These are phyloP conservation scores for Fusarium anguioides DNA, from an alignment of 2,329 filamentous ascomycete species.

Conservation along the genomic window DNA sequence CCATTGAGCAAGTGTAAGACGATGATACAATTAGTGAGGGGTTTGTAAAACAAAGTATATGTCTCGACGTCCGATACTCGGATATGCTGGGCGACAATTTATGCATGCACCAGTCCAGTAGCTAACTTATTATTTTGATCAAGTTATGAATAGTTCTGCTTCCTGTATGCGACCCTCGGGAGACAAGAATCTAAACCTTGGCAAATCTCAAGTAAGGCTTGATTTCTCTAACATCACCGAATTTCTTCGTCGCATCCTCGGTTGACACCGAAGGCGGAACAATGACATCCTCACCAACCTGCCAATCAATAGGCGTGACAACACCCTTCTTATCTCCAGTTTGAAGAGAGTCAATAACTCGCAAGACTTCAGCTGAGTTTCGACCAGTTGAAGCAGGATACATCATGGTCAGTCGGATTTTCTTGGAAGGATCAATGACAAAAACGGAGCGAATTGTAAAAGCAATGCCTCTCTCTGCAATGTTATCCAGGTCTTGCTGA, in stretches of 20 bases:
- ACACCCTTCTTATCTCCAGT: constrained; percentile 86
- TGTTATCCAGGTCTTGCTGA: constrained; percentile 82
- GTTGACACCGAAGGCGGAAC: constrained; percentile 84
- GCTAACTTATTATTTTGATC: too few species aligned
- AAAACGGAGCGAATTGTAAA: constrained; percentile 95
- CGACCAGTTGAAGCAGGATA: constrained; percentile 91
- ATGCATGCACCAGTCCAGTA: neutral
- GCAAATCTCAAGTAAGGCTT: constrained; percentile 81
- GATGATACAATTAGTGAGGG: neutral
- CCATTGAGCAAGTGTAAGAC: neutral
- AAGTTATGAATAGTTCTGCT: too few species aligned
- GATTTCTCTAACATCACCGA: constrained; percentile 76
- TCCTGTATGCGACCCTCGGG: too few species aligned
- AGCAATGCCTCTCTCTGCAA: constrained; percentile 82
- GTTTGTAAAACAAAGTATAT: too few species aligned
- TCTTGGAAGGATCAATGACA: constrained; percentile 92
- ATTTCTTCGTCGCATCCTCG: constrained; percentile 86
- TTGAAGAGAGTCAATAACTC: constrained; percentile 81
- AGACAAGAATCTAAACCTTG: neutral
- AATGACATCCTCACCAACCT: constrained; percentile 88
- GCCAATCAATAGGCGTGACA: constrained; percentile 90
- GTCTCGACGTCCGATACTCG: neutral
- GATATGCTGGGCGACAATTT: neutral
- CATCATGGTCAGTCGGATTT: constrained; percentile 88
- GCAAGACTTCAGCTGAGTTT: constrained; percentile 80